Percentiles rank a stretch among this genome's conserved stretches.
phyloP scores from a whole-genome alignment of 352 stramenopile species.

The Globisporangium acanthophoron region DNA sequence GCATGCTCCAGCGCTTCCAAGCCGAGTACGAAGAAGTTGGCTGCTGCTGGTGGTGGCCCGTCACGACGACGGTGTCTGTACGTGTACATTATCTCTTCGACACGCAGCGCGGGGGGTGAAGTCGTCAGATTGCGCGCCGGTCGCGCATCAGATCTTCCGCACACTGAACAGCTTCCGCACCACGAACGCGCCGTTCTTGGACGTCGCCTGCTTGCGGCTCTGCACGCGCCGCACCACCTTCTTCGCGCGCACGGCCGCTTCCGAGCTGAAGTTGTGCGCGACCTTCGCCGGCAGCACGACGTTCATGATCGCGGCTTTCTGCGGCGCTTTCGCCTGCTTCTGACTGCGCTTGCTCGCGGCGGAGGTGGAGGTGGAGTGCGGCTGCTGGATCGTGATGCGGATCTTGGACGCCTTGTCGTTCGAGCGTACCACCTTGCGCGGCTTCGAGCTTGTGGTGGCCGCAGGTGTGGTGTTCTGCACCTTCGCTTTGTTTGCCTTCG shows the following conservation, averaged over 20 bases:
- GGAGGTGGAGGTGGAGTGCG: conserved; percentile 1
- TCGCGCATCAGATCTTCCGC: conserved; percentile 19
- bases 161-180: conserved; percentile 41
- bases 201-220: conserved; percentile 15
- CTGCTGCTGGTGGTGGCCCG: neutral
- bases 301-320: conserved; percentile 21
- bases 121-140: conserved; percentile 13
- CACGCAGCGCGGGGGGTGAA: neutral
- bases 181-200: conserved; percentile 45
- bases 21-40: neutral
- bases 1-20: neutral
- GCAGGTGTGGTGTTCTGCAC: neutral
- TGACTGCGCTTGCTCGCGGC: conserved; percentile 4
- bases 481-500: conserved; percentile 2
- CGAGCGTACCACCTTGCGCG: conserved; percentile 20
- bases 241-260: conserved; percentile 1
- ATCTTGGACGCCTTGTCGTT: conserved; percentile 31
- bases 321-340: conserved; percentile 20
- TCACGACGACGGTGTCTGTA: conserved; percentile 3
- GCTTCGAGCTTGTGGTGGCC: neutral
- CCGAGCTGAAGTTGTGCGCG: conserved; percentile 9
- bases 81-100: conserved; percentile 12
- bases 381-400: conserved; percentile 27
- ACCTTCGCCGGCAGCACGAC: conserved; percentile 12
- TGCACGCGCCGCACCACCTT: conserved; percentile 8